Conservation (phyloP, 1,284 basidiomycete genomes). For the Ganoderma meredithae region DNA sequence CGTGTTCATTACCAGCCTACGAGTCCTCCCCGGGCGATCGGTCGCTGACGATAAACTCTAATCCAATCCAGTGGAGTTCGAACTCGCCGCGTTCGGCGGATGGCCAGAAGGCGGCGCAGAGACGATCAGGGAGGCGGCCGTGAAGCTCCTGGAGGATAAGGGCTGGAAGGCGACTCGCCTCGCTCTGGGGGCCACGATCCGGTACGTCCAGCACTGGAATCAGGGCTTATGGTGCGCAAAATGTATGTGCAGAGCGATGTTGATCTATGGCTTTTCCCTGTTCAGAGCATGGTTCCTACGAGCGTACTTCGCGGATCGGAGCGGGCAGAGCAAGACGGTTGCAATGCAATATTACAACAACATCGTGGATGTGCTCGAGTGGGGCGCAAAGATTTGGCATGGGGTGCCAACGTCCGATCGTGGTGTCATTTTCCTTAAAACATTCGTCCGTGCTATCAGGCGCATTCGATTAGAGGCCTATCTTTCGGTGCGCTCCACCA, state of each 20-base stretch:
- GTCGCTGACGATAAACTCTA: neutral
- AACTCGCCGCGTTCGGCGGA: conserved; percentile 39
- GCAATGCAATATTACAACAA: conserved; percentile 34
- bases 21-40: neutral
- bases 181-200: conserved; percentile 47
- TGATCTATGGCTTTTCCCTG: neutral
- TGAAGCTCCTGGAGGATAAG: conserved; percentile 41
- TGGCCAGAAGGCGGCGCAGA: conserved; percentile 44
- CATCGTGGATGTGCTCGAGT: conserved; percentile 48
- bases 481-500: conserved; percentile 38
- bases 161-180: conserved; percentile 49
- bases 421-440: conserved; percentile 44
- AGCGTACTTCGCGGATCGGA: conserved; percentile 26
- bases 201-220: conserved; percentile 37
- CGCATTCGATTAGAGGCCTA: conserved; percentile 42
- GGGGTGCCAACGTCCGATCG: conserved; percentile 41
- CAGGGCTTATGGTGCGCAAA: neutral
- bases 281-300: conserved; percentile 33
- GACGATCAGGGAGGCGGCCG: conserved; percentile 43
- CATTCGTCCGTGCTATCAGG: conserved; percentile 44
- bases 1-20: neutral
- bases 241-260: neutral
- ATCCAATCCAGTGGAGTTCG: conserved; percentile 40
- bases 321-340: conserved; percentile 14
- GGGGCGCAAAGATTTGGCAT: conserved; percentile 49